A percentile compares a stretch with the other conserved stretches of the same genome.
These are phyloP conservation scores for Drechslerella coelobrocha DNA, from an alignment of 2,329 filamentous ascomycete species.

Conservation along the genomic window DNA sequence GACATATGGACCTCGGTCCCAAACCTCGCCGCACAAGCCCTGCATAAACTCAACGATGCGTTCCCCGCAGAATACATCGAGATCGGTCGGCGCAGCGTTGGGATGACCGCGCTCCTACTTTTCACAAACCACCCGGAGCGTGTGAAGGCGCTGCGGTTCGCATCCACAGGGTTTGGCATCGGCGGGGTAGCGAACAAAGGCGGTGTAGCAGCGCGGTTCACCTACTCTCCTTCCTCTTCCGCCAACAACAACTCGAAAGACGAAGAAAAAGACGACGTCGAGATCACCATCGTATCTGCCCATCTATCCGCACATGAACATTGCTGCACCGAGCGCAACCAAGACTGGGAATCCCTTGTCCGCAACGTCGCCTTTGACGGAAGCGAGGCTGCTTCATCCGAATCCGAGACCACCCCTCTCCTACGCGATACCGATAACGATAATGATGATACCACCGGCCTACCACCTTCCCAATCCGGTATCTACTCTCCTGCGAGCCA, in stretches of 20 bases:
- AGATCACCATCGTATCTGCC: constrained; percentile 84
- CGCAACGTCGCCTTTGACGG: constrained; percentile 75
- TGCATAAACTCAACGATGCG: constrained; percentile 45
- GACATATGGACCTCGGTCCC: constrained; percentile 74
- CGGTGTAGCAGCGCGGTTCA: constrained; percentile 78
- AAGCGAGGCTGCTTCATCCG: constrained; percentile 5
- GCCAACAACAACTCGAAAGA: constrained; percentile 56
- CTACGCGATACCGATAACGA: constrained; percentile 59
- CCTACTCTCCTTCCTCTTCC: constrained; percentile 66
- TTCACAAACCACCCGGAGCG: constrained; percentile 72
- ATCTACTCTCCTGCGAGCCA: constrained; percentile 79
- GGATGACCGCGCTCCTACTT: constrained; percentile 88
- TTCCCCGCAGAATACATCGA: constrained; percentile 68
- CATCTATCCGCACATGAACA: constrained; percentile 90
- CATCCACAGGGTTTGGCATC: constrained; percentile 81
- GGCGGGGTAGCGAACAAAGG: constrained; percentile 96
- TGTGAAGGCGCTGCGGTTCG: constrained; percentile 73
- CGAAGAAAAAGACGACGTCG: constrained; percentile 60
- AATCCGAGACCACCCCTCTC: constrained; percentile 24
- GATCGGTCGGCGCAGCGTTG: constrained; percentile 75
- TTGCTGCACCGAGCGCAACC: constrained; percentile 75
- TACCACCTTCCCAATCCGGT: constrained; percentile 57
- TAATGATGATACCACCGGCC: constrained; percentile 55
- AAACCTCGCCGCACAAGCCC: constrained; percentile 67
- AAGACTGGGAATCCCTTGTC: constrained; percentile 86